These are phyloP conservation scores for Angophora floribunda DNA, from an alignment of 345 rosid genomes.

Conservation along the genomic window DNA sequence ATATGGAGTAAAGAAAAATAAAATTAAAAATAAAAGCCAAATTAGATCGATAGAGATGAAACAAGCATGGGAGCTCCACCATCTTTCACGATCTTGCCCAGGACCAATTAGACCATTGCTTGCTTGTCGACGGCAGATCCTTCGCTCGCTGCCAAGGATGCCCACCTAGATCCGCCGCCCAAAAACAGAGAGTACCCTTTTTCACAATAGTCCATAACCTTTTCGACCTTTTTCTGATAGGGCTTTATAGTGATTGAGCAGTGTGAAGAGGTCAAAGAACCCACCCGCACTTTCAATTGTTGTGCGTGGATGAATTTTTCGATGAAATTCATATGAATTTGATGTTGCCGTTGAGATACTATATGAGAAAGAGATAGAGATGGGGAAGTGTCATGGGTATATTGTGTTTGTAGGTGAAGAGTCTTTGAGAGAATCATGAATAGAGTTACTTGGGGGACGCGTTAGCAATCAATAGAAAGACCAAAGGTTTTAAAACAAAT, in stretches of 20 bases:
- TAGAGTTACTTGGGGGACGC: too few species aligned
- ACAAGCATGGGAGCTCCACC: neutral
- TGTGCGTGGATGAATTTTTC: neutral
- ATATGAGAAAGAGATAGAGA: neutral
- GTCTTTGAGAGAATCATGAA: neutral
- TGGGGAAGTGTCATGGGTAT: neutral
- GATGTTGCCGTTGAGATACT: neutral
- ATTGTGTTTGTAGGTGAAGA: neutral
- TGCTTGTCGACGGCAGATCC: neutral
- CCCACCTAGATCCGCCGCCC: neutral
- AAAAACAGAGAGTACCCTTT: neutral
- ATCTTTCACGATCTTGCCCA: neutral
- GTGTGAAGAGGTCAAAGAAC: neutral
- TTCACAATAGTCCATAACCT: neutral
- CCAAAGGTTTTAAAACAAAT: too few species aligned
- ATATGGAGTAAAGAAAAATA: too few species aligned
- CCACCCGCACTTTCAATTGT: neutral
- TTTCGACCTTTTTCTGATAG: neutral
- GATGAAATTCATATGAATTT: neutral
- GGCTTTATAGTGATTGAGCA: neutral
- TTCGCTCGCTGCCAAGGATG: neutral
- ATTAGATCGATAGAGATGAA: neutral
- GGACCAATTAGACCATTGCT: fast-evolving
- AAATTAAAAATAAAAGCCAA: neutral
- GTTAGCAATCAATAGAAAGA: too few species aligned